phyloP scores from a whole-genome alignment of 495 filamentous ascomycete species.

The Daldinia concentrica region DNA sequence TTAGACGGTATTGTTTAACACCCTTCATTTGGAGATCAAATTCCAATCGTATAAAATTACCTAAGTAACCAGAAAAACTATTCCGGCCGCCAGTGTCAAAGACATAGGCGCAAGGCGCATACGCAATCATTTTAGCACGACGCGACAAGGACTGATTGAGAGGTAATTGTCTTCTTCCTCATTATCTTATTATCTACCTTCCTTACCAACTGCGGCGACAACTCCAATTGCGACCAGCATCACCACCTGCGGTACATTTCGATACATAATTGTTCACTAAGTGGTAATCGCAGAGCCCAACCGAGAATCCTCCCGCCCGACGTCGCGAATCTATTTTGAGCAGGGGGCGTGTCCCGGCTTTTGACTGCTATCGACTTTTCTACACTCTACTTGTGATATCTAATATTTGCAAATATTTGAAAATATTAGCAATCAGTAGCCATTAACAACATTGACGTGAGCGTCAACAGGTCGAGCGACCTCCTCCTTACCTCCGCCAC shows the following conservation, averaged over 20 bases:
- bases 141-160: not conserved
- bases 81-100: not conserved
- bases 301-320: conserved; percentile 35
- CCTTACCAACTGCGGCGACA: not conserved
- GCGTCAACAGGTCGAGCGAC: conserved; percentile 12
- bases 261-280: conserved; percentile 4
- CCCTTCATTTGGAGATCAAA: not conserved
- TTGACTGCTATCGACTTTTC: conserved; percentile 14
- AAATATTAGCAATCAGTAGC: conserved; percentile 13
- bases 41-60: not conserved
- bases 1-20: not conserved
- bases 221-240: not conserved
- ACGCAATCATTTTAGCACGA: not conserved
- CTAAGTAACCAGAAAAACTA: not conserved
- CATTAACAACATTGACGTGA: conserved; percentile 8
- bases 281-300: conserved; percentile 35
- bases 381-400: conserved; percentile 24
- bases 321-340: conserved; percentile 30
- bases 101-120: not conserved
- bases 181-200: conserved; percentile 2
- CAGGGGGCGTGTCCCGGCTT: conserved; percentile 18
- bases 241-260: conserved; percentile 5
- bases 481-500: conserved; percentile 1
- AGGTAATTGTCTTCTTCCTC: not conserved
- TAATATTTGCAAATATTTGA: conserved; percentile 5